A percentile compares a stretch with the other conserved stretches of the same genome.
Conservation (phyloP, 306 rosid genomes). For the Pyrus communis region DNA sequence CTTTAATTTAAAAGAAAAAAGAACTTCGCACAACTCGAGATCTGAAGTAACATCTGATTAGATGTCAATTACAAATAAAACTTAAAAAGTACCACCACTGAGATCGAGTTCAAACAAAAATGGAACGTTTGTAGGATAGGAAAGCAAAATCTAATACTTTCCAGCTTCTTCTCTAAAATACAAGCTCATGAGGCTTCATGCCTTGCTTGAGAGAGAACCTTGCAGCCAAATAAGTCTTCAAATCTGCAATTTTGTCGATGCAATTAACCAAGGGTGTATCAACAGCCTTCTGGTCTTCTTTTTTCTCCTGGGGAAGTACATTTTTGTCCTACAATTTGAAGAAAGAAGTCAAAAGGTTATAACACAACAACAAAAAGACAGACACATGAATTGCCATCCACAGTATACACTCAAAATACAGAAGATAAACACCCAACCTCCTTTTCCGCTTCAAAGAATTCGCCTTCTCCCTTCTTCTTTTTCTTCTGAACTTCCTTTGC, state of each 20-base stretch:
- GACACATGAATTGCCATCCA: not conserved
- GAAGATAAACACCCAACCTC: slow-evolving; percentile 31
- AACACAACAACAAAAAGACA: not conserved
- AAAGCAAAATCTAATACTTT: not conserved
- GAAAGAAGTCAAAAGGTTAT: not conserved
- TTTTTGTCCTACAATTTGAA: slow-evolving; percentile 41
- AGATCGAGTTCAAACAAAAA: not conserved
- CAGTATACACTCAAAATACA: not conserved
- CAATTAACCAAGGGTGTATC: slow-evolving; percentile 41
- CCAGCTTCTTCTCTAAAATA: slow-evolving; percentile 21
- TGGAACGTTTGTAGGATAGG: not conserved
- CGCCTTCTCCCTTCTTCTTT: slow-evolving; percentile 53
- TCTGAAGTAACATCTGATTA: not conserved
- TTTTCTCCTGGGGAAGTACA: slow-evolving; percentile 54
- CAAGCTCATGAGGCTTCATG: slow-evolving; percentile 61
- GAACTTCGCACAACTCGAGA: not conserved
- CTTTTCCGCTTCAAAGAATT: slow-evolving; percentile 55
- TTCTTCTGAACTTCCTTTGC: slow-evolving; percentile 43
- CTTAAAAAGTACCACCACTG: too few relatives aligned
- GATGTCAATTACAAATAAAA: not conserved
- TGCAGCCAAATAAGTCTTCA: slow-evolving; percentile 55
- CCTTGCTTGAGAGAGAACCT: slow-evolving; percentile 61
- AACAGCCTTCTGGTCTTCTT: slow-evolving; percentile 59
- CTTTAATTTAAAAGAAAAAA: not conserved
- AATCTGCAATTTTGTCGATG: slow-evolving; percentile 45